Percentiles rank a stretch among this genome's conserved stretches.
Evolutionary conservation across 2,329 filamentous ascomycete genomes (phyloP).

Genomic region (Diaporthe nobilis): DNA sequence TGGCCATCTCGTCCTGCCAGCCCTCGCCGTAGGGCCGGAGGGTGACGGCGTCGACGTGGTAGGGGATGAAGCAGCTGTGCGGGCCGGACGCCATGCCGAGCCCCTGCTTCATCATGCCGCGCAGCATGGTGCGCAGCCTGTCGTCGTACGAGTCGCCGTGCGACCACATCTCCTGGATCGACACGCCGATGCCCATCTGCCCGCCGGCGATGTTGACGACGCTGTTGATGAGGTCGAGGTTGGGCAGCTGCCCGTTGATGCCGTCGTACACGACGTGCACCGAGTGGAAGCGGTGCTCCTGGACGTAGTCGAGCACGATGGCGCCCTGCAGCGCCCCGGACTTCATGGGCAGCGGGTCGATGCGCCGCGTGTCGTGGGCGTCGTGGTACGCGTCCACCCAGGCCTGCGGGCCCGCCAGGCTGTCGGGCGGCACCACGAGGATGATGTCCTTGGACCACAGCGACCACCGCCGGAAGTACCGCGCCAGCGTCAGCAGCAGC

Average conservation of each 20-base stretch:
- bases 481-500: conserved; percentile 85
- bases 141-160: conserved; percentile 86
- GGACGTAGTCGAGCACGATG: conserved; percentile 92
- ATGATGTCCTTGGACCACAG: conserved; percentile 99
- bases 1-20: conserved; percentile 98
- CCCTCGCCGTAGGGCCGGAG: conserved; percentile 90
- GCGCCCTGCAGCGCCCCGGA: conserved; percentile 94
- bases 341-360: conserved; percentile 87
- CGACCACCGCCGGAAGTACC: conserved; percentile 98
- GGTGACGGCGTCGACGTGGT: conserved; percentile 96
- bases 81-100: conserved; percentile 90
- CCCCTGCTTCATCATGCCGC: conserved; percentile 93
- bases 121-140: conserved; percentile 87
- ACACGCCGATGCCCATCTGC: conserved; percentile 90
- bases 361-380: conserved; percentile 78
- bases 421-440: conserved; percentile 89
- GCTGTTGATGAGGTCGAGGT: conserved; percentile 96
- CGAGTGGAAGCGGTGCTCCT: conserved; percentile 86
- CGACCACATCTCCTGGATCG: conserved; percentile 87
- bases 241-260: conserved; percentile 94
- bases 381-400: conserved; percentile 99
- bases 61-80: conserved; percentile 96
- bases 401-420: conserved; percentile 89
- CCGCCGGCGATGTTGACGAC: conserved; percentile 88
- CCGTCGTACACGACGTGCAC: conserved; percentile 96